phyloP scores from a whole-genome alignment of 2,329 filamentous ascomycete genomes.

The Cladosporium velox region DNA sequence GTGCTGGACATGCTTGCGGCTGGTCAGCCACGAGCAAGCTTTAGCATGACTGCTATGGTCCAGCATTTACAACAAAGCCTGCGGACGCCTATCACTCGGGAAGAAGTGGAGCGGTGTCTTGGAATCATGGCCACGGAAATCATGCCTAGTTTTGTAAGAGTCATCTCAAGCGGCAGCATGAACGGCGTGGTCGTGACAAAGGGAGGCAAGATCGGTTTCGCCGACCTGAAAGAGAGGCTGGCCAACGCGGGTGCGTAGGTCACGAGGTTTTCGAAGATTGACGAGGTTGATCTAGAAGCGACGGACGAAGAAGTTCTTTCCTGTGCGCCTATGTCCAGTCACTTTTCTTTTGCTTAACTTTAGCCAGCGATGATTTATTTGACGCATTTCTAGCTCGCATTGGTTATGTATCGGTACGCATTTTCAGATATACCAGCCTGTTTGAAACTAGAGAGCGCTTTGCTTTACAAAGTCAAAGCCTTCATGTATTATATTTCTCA shows the following conservation, averaged over 20 bases:
- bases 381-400: not conserved
- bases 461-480: not conserved
- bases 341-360: constrained; percentile 9
- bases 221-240: constrained; percentile 34
- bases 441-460: not conserved
- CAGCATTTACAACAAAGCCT: constrained; percentile 50
- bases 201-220: constrained; percentile 29
- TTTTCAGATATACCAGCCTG: not conserved
- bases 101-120: constrained; percentile 48
- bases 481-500: not conserved
- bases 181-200: constrained; percentile 47
- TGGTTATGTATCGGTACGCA: not conserved
- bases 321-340: not conserved
- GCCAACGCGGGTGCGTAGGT: constrained; percentile 22
- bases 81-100: constrained; percentile 47
- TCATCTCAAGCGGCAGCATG: constrained; percentile 42
- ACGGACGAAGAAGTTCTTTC: not conserved
- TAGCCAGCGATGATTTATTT: constrained; percentile 10
- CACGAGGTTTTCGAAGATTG: too few relatives aligned
- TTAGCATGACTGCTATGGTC: constrained; percentile 46
- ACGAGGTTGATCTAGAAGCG: not conserved
- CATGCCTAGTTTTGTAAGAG: constrained; percentile 45
- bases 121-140: constrained; percentile 48
- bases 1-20: constrained; percentile 47
- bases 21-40: constrained; percentile 42